Base-by-base conservation (phyloP, 345 rosid species). In the Laguncularia racemosa region DNA sequence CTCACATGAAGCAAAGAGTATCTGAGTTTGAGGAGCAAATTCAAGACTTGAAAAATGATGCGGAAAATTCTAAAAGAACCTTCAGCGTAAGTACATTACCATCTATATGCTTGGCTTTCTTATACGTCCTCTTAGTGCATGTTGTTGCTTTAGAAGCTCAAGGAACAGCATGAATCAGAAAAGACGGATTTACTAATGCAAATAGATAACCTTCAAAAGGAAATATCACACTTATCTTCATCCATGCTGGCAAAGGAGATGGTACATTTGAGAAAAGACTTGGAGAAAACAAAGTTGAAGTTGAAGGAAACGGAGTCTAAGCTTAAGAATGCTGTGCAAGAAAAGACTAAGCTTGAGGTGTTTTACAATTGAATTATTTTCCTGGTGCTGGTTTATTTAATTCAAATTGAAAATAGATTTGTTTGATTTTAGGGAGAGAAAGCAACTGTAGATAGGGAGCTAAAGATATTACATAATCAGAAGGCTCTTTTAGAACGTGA, bases 301-400 rank as follows among this genome's bases (percentile, higher is more conserved):
- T 76, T 92, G 63, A 86, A 86, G 72, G 96, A 92, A 71, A 81
- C 80, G 5, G 98, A 86, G 69, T 84, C 71, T 64, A 92, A 83
- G 74, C 85, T 92, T 50, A 88, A 77, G 81, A 92, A 74, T 83
- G 77, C 52, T 55, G 78, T 89, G 66, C 98, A 92, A 73, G 95
- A 92, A 76, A 92, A 89, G 78, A 92, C 96, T 53, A 92, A 86
- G 78, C 84, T 92, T 62, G 98, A 92, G 98, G 98, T 91, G 26
- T 58, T 43, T 20, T 1, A 7, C 12, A 26, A 58, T 16, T 10
- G 13, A 19, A 19, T 40, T 12, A 17, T 14, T 47, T 11, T 14
- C 7, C 12, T 26, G 51, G 20, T 21, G 13, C 28, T 20, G 2
- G 0, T 46, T 44, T 15, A 20, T 15, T 23, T 46, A 6, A 26